Percentiles rank a stretch among this genome's conserved stretches.
These are phyloP conservation scores for Isoetes taiwanensis DNA, from an alignment of 75 land plant genomes.

Conservation along the genomic window DNA sequence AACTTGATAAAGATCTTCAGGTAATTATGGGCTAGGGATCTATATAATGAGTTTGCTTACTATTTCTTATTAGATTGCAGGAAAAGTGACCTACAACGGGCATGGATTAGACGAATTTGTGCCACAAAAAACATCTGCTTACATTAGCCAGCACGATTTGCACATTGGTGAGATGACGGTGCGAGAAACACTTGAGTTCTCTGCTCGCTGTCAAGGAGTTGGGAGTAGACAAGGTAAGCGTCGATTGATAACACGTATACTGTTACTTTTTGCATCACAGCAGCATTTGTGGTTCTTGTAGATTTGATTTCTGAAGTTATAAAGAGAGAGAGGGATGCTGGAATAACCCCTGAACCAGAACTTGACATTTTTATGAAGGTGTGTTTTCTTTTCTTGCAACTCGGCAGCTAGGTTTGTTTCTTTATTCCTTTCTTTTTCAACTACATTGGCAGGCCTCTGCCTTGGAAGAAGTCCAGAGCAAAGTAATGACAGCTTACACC, in stretches of 20 bases:
- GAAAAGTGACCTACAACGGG: constrained; percentile 15
- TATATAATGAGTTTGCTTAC: neutral
- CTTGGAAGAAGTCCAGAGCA: constrained; percentile 6
- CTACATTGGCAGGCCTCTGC: constrained; percentile 12
- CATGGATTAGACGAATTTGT: constrained; percentile 13
- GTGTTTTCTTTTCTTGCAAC: neutral
- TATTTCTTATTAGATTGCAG: neutral
- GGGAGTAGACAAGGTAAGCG: constrained; percentile 16
- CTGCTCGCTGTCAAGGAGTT: constrained; percentile 19
- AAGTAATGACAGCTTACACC: constrained; percentile 10
- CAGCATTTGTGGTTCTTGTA: neutral
- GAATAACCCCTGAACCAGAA: neutral
- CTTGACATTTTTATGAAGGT: neutral
- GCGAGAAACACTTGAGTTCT: constrained; percentile 24
- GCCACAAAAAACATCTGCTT: constrained; percentile 18
- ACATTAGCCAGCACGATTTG: constrained; percentile 19
- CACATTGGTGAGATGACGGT: constrained; percentile 14
- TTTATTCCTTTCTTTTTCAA: neutral
- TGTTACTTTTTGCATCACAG: too few species aligned
- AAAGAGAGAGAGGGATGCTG: neutral
- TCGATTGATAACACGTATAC: too few species aligned
- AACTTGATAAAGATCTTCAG: constrained; percentile 35
- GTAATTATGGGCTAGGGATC: too few species aligned
- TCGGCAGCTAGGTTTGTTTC: neutral
- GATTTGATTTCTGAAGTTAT: neutral